Base-by-base conservation (phyloP, 2,329 filamentous ascomycete genomes). In the Nigrospora oryzae region DNA sequence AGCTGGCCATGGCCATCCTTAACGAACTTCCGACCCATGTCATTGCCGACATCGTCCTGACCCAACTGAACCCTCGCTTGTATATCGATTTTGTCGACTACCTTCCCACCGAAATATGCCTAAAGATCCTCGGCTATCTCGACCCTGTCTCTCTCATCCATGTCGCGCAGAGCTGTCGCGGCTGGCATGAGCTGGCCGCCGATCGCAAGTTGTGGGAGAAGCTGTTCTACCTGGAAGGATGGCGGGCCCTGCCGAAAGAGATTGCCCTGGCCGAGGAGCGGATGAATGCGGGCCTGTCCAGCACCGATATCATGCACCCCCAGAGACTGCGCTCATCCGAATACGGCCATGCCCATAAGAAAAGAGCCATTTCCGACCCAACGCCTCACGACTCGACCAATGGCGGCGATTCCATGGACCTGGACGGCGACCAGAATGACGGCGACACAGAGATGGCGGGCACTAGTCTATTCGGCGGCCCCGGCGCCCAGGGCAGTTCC, bases 81-180 rank as follows among this genome's bases (percentile, higher is more conserved):
- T 90, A 96, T 64, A 91, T 96, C 66, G 88, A 98, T 65, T 95
- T 95, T 44, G 81, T 95, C 36, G 72, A 80, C 51, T 82, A 88
- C 56, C 78, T 98, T 1, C 93, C 93, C 0, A 81, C 87, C 23
- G 93, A 98, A 63, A 86, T 98, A 56, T 94, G 89, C 49, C 82
- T 93, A 38, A 85, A 94, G 57, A 84, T 97, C 38, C 83, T 98
- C 37, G 83, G 85, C 14, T 93, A 89, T 58, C 81, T 98, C 41
- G 86, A 90, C 44, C 85, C 89, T 1, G 63, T 81, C 28, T 93
- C 89, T 1, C 73, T 98, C 35, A 74, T 97, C 46, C 81, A 79
- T 41, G 86, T 90, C 3, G 88, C 89, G 1, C 77, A 80, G 38
- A 81, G 89, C 14, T 96, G 89, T 33, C 81, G 83, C 39, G 73